Evolutionary conservation across 1,284 basidiomycete species (phyloP).

Genomic region (Apiotrichum montevideense): DNA sequence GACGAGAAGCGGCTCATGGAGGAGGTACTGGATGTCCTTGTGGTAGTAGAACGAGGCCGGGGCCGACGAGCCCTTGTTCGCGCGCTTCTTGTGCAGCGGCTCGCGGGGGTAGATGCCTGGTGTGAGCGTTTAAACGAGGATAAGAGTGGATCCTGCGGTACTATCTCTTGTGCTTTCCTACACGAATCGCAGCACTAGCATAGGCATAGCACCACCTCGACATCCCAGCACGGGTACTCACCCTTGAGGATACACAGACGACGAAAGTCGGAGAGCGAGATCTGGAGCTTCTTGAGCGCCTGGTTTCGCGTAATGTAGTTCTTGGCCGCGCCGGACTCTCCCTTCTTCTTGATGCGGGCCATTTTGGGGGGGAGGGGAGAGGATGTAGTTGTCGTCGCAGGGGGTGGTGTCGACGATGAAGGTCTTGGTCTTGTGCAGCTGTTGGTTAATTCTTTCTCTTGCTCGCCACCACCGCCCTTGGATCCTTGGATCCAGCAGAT

Average conservation of each 20-base stretch:
- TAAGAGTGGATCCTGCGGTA: no score
- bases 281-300: constrained; percentile 88
- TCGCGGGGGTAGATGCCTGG: constrained; percentile 97
- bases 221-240: constrained; percentile 38
- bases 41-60: constrained; percentile 98
- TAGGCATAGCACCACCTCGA: no score
- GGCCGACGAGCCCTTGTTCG: constrained; percentile 95
- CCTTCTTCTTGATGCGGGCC: constrained; percentile 84
- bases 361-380: constrained; percentile 48
- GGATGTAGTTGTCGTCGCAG: neutral
- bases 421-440: no score
- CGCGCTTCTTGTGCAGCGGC: constrained; percentile 83
- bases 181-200: no score
- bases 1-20: constrained; percentile 93
- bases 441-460: no score
- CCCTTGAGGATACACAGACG: constrained; percentile 97
- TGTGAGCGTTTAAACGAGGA: neutral
- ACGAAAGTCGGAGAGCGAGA: constrained; percentile 94
- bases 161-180: no score
- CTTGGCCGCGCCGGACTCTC: constrained; percentile 89
- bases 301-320: constrained; percentile 88
- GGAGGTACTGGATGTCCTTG: constrained; percentile 96
- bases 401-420: neutral
- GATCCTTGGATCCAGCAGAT: no score
- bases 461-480: no score